A percentile compares a stretch with the other conserved stretches of the same genome.
These are phyloP conservation scores for Zasmidium citrigriseum DNA, from an alignment of 2,329 filamentous ascomycete genomes.

Conservation along the genomic window DNA sequence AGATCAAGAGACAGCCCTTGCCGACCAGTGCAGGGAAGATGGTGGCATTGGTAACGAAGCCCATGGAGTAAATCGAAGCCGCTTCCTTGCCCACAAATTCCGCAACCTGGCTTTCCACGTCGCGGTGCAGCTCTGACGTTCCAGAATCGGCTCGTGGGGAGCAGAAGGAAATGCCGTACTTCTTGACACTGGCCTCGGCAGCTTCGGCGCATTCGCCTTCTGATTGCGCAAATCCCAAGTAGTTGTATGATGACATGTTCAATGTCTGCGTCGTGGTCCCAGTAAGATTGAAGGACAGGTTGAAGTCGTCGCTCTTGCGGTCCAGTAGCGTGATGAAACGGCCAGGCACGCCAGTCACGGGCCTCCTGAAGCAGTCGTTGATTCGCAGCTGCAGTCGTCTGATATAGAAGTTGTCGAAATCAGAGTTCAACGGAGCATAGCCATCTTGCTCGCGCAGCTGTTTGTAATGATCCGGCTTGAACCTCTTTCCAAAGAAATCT, in stretches of 20 bases:
- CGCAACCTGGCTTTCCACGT: conserved; percentile 88
- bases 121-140: conserved; percentile 81
- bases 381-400: conserved; percentile 89
- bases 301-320: conserved; percentile 87
- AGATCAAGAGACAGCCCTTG: conserved; percentile 92
- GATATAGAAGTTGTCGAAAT: conserved; percentile 99
- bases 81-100: conserved; percentile 91
- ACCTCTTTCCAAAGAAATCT: conserved; percentile 97
- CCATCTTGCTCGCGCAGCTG: conserved; percentile 81
- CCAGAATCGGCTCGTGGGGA: conserved; percentile 83
- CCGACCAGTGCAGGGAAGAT: conserved; percentile 89
- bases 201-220: conserved; percentile 94
- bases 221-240: conserved; percentile 96
- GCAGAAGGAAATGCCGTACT: conserved; percentile 79
- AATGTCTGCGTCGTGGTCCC: conserved; percentile 91
- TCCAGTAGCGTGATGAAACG: conserved; percentile 92
- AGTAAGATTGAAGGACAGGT: conserved; percentile 83
- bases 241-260: conserved; percentile 99
- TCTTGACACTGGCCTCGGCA: conserved; percentile 80
- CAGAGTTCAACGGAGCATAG: conserved; percentile 92
- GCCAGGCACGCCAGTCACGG: conserved; percentile 89
- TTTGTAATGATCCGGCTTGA: conserved; percentile 83
- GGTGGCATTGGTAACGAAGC: conserved; percentile 92
- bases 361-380: conserved; percentile 93
- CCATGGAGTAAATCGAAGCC: conserved; percentile 98